A percentile compares a stretch with the other conserved stretches of the same genome.
These are phyloP conservation scores for Floccularia luteovirens DNA, from an alignment of 768 basidiomycete genomes.

Conservation along the genomic window DNA sequence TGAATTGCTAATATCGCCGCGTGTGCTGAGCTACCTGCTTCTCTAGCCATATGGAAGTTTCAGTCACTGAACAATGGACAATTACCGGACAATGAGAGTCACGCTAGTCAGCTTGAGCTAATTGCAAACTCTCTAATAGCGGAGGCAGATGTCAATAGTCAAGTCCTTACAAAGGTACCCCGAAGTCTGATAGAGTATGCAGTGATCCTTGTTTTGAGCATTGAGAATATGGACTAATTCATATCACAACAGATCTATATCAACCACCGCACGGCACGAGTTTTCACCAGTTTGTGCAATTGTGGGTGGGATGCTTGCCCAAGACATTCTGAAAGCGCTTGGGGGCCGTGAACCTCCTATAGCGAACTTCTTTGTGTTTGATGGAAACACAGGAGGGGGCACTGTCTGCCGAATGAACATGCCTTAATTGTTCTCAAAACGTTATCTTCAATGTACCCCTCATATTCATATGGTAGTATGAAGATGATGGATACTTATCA, in stretches of 20 bases:
- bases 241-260: slow-evolving; percentile 42
- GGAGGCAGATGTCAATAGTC: slow-evolving; percentile 62
- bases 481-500: slow-evolving; percentile 4
- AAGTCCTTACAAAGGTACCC: slow-evolving; percentile 52
- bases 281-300: slow-evolving; percentile 94
- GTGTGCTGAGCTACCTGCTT: slow-evolving; percentile 3
- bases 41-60: slow-evolving; percentile 80
- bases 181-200: slow-evolving; percentile 56
- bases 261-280: slow-evolving; percentile 69
- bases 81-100: slow-evolving; percentile 45
- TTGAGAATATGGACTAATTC: slow-evolving; percentile 5
- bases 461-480: background rate
- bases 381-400: slow-evolving; percentile 73
- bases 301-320: slow-evolving; percentile 88
- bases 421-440: slow-evolving; percentile 20
- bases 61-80: slow-evolving; percentile 42
- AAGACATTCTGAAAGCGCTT: slow-evolving; percentile 89
- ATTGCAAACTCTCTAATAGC: slow-evolving; percentile 57
- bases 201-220: slow-evolving; percentile 6
- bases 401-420: slow-evolving; percentile 55
- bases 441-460: slow-evolving; percentile 1
- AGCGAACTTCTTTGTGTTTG: slow-evolving; percentile 86
- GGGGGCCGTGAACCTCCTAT: slow-evolving; percentile 89
- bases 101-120: slow-evolving; percentile 50
- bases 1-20: slow-evolving; percentile 3